Base-by-base conservation (phyloP, 2,329 filamentous ascomycete genomes). In the Aureobasidium musti region DNA sequence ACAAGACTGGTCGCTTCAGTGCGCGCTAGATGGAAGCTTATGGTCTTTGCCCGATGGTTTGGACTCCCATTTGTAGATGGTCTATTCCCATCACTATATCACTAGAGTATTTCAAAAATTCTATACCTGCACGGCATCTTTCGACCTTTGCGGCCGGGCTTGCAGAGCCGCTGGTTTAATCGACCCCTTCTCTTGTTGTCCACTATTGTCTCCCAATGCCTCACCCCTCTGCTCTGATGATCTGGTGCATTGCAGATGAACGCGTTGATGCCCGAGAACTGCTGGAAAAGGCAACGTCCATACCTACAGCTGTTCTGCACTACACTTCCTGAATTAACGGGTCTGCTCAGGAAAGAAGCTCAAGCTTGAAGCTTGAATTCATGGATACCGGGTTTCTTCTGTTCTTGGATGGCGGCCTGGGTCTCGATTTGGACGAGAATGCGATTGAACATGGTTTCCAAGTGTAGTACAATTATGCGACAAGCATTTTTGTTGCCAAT, bases 171-270 rank as follows among this genome's bases (percentile, higher is more conserved):
- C 13, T 50, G 23, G 43, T 3, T 47, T 23, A n/a, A 47, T 47
- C 43, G 23, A 13, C n/a, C 23, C 21, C 8, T 47, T 47, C n/a
- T 47, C 21, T 3, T 47, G 7, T n/a, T 21, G 19, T n/a, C 41
- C 41, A 21, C 41, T 45, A 3, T 19, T 21, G 7, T 45, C 41
- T 21, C 43, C 43, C 5, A 47, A 47, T 3, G 21, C 43, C 10
- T 11, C 21, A 54, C 74, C 73, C 72, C 74, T 74, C 59, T 74
- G 61, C 35, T 75, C 73, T 19, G 75, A 0, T 84, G 78, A 17
- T 86, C 84, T 0, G 85, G 85, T 28, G 84, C 85, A 74, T 87
- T 89, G 76, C 87, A 87, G 66, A 84, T 79, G 1, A 88, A 80
- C 1, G 85, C 82, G 68, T 84, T 85, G 72, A 85, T 83, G 0